These are phyloP conservation scores for Collybiopsis confluens DNA, from an alignment of 768 basidiomycete genomes.

Conservation along the genomic window DNA sequence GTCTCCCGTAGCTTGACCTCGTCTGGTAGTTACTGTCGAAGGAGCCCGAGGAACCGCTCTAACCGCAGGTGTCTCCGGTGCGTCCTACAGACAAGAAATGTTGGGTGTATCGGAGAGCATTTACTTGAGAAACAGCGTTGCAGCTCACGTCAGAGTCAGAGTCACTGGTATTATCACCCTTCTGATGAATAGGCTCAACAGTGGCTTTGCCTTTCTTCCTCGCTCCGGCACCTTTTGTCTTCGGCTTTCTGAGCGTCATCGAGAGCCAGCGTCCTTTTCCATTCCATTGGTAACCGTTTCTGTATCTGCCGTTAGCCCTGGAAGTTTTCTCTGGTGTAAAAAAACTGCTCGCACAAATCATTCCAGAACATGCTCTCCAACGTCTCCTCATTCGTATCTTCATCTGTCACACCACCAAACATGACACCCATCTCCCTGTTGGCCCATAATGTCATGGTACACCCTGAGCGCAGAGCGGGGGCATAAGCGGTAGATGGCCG, in stretches of 20 bases:
- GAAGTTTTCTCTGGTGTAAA: too few species aligned
- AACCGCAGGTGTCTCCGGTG: not conserved
- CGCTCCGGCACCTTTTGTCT: slow-evolving; percentile 39
- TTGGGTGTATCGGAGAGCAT: too few species aligned
- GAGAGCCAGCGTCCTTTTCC: slow-evolving; percentile 79
- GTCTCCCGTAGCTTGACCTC: slow-evolving; percentile 9
- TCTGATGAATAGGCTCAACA: slow-evolving; percentile 3
- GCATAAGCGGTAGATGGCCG: slow-evolving; percentile 64
- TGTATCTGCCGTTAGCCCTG: slow-evolving; percentile 23
- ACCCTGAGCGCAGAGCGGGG: slow-evolving; percentile 71
- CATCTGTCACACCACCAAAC: slow-evolving; percentile 87
- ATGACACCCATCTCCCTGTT: slow-evolving; percentile 66
- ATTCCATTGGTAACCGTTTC: slow-evolving; percentile 72
- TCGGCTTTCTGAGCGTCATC: slow-evolving; percentile 62
- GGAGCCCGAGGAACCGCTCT: not conserved
- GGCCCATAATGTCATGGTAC: slow-evolving; percentile 82
- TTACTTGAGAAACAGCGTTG: not conserved
- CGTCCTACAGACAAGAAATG: not conserved
- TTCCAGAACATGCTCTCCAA: slow-evolving; percentile 86
- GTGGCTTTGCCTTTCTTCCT: slow-evolving; percentile 37
- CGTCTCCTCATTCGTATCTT: slow-evolving; percentile 79
- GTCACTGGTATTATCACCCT: slow-evolving; percentile 16
- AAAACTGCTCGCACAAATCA: slow-evolving; percentile 79
- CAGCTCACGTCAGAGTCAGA: slow-evolving; percentile 17
- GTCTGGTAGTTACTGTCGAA: slow-evolving; percentile 4